Percentiles rank a stretch among this genome's conserved stretches.
Evolutionary conservation across 2,329 filamentous ascomycete genomes (phyloP).

Genomic region (Aspergillus novofumigatus): DNA sequence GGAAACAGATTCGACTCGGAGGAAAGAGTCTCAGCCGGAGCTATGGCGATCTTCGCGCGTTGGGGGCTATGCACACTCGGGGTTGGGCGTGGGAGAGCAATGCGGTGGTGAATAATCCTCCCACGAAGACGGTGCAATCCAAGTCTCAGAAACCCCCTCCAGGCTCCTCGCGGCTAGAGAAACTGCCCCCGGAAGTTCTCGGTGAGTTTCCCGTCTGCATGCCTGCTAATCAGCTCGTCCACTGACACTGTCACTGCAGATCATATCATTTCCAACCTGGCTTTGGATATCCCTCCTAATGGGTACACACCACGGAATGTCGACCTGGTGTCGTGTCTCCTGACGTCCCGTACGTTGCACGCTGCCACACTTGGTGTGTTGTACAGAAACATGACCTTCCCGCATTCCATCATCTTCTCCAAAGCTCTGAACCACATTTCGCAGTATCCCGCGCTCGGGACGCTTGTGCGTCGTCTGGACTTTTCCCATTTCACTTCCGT

Average conservation of each 20-base stretch:
- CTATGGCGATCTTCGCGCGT: slow-evolving; percentile 39
- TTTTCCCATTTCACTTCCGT: slow-evolving; percentile 83
- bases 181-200: slow-evolving; percentile 65
- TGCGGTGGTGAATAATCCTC: slow-evolving; percentile 13
- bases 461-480: slow-evolving; percentile 72
- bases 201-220: slow-evolving; percentile 49
- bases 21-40: slow-evolving; percentile 43
- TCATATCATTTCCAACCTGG: slow-evolving; percentile 69
- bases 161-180: slow-evolving; percentile 57
- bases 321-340: slow-evolving; percentile 69
- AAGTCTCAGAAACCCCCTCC: slow-evolving; percentile 21
- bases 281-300: slow-evolving; percentile 70
- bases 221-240: slow-evolving; percentile 7
- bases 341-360: slow-evolving; percentile 72
- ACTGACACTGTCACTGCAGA: slow-evolving; percentile 41
- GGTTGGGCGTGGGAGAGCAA: slow-evolving; percentile 42
- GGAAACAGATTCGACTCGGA: slow-evolving; percentile 44
- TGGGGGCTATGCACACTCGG: slow-evolving; percentile 32
- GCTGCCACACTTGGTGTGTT: slow-evolving; percentile 68
- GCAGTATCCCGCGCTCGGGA: slow-evolving; percentile 64
- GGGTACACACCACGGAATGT: slow-evolving; percentile 71
- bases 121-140: slow-evolving; percentile 19
- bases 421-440: slow-evolving; percentile 71
- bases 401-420: slow-evolving; percentile 76
- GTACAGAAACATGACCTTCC: slow-evolving; percentile 75